Base-by-base conservation (phyloP, 2,329 filamentous ascomycete genomes). In the Ophiostoma montium region DNA sequence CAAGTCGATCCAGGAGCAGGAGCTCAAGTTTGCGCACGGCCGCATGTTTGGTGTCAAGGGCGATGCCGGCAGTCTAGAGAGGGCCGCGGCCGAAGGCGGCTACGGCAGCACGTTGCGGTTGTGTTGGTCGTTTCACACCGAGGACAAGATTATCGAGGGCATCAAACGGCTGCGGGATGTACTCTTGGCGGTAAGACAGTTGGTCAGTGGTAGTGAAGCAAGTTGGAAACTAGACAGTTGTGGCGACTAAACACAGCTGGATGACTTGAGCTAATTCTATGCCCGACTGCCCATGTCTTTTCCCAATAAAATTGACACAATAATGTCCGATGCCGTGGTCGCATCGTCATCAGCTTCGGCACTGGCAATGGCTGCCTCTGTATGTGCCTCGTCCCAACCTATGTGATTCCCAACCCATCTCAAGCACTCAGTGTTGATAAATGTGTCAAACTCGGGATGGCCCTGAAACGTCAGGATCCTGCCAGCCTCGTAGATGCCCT, bases 121-220 rank as follows among this genome's bases (percentile, higher is more conserved):
- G 6, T 80, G 73, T 55, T 78, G 74, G 62, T 68, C 72, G 12
- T 80, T 75, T 71, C 76, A 78, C 57, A 69, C 75, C 23, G 71
- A 74, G 54, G 63, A 66, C 8, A 62, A 67, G 38, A 63, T 83
- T 32, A 65, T 58, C 2, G 74, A 80, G 56, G 78, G 78, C 1
- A 68, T 82, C 27, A 61, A 67, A 56, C 68, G 77, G 52, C 63
- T 82, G 23, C 32, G 46, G 12, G 46, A 51, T 30, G 32, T 51
- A 4, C 41, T 51, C 10, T 13, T 42, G 12, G 36, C 21, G 13
- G 19, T 13, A 4, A 41, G n/a, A 15, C 15, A 35, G 13, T 4
- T 35, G 32, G 19, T 41, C 8, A 12, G 15, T 39, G 13, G 18
- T 23, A 13, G 10, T n/a, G 15, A 35, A n/a, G n/a, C n/a, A n/a